Conservation (phyloP, 352 stramenopile genomes). For the Phytophthora sojae region DNA sequence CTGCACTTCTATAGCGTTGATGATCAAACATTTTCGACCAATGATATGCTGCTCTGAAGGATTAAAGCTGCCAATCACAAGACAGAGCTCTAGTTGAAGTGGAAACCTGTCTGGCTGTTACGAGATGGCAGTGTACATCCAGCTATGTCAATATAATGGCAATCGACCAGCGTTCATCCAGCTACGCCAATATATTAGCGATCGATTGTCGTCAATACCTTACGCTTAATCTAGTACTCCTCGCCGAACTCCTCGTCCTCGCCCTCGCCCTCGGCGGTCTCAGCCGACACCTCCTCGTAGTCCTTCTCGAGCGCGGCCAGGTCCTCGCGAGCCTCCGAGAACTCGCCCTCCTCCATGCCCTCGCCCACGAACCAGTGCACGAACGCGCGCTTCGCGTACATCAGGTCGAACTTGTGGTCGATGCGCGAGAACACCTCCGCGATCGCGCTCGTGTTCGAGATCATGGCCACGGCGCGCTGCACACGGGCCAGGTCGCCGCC, state of each 20-base stretch:
- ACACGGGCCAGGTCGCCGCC: slow-evolving; percentile 96
- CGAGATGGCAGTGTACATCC: no score
- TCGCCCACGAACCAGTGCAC: slow-evolving; percentile 99
- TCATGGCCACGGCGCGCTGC: slow-evolving; percentile 97
- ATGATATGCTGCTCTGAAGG: neutral
- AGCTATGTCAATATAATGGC: neutral
- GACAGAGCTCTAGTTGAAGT: slow-evolving; percentile 13
- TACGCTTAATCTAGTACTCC: slow-evolving; percentile 69
- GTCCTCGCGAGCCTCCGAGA: slow-evolving; percentile 98
- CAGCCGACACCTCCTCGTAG: slow-evolving; percentile 98
- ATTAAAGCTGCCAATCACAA: slow-evolving; percentile 2
- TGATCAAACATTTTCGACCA: slow-evolving; percentile 12
- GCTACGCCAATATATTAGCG: neutral
- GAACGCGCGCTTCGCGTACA: slow-evolving; percentile 99
- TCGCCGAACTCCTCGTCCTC: slow-evolving; percentile 85
- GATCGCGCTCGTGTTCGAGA: slow-evolving; percentile 98
- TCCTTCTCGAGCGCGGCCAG: slow-evolving; percentile 98
- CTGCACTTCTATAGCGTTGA: slow-evolving; percentile 38
- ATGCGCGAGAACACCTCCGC: slow-evolving; percentile 97
- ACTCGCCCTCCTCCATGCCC: slow-evolving; percentile 99
- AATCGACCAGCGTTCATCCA: no score
- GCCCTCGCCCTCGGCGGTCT: slow-evolving; percentile 52
- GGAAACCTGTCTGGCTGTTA: no score
- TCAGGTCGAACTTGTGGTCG: slow-evolving; percentile 99
- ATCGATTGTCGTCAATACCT: no score